Conservation (phyloP, 208 protist species). For the Acanthamoeba rhysodes region DNA sequence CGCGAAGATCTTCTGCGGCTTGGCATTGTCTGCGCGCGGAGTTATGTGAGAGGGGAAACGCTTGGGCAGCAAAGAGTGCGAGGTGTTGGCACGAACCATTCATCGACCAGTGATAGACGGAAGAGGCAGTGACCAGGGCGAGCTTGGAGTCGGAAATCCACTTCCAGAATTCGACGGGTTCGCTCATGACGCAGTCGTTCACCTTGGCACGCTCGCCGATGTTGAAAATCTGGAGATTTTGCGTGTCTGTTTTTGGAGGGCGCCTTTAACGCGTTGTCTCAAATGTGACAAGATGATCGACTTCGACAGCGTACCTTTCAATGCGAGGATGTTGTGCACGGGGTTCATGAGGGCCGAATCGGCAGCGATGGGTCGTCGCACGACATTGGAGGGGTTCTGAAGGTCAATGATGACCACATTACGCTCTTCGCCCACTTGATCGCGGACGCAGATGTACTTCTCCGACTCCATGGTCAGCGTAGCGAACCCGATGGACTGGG, state of each 20-base stretch:
- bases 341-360: constrained; percentile 99
- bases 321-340: constrained; percentile 96
- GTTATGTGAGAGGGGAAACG: neutral
- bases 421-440: constrained; percentile 92
- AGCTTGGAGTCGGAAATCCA: constrained; percentile 97
- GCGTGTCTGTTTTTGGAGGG: constrained; percentile 88
- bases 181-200: constrained; percentile 95
- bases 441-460: constrained; percentile 98
- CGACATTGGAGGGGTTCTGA: constrained; percentile 92
- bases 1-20: constrained; percentile 98
- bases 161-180: constrained; percentile 98
- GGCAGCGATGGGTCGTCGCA: constrained; percentile 97
- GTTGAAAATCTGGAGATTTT: constrained; percentile 99
- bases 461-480: constrained; percentile 98
- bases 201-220: constrained; percentile 97
- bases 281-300: neutral
- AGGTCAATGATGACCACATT: constrained; percentile 97
- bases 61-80: neutral
- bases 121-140: constrained; percentile 96
- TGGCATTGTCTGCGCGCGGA: constrained; percentile 88
- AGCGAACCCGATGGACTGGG: constrained; percentile 96
- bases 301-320: constrained; percentile 91
- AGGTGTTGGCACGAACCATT: constrained; percentile 75
- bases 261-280: neutral
- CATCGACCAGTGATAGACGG: constrained; percentile 99